phyloP scores from a whole-genome alignment of 2,329 filamentous ascomycete genomes.

The Ceratocystis cacaofunesta region DNA sequence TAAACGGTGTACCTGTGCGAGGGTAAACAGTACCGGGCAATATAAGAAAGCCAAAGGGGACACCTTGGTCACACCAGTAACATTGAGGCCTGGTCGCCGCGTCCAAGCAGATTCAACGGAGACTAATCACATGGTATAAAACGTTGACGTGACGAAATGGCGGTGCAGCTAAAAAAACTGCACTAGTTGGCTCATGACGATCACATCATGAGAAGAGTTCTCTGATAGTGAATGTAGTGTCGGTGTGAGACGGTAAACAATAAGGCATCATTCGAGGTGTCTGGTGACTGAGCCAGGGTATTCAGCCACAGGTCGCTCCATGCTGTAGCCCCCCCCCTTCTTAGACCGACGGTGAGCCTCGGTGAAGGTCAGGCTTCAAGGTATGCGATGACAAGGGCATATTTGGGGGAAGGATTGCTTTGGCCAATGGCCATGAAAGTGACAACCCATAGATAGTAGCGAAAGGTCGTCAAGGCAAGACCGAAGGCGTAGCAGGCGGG shows the following conservation, averaged over 20 bases:
- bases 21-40: too few relatives aligned
- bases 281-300: too few relatives aligned
- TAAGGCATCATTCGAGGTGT: too few relatives aligned
- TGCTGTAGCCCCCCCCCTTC: neutral
- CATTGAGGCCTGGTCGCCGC: neutral
- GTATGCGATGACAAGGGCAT: neutral
- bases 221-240: too few relatives aligned
- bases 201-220: too few relatives aligned
- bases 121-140: neutral
- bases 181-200: too few relatives aligned
- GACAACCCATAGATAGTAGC: neutral
- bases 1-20: too few relatives aligned
- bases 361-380: neutral
- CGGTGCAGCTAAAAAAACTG: neutral
- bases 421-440: neutral
- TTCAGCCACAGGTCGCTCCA: too few relatives aligned
- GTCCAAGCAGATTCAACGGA: neutral
- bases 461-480: neutral
- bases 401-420: neutral
- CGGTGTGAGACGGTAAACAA: too few relatives aligned
- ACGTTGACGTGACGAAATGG: neutral
- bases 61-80: neutral
- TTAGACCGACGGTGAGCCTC: neutral
- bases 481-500: neutral
- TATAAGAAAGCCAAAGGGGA: neutral